These are phyloP conservation scores for Lachnellula subtilissima DNA, from an alignment of 2,329 filamentous ascomycete genomes.

Conservation along the genomic window DNA sequence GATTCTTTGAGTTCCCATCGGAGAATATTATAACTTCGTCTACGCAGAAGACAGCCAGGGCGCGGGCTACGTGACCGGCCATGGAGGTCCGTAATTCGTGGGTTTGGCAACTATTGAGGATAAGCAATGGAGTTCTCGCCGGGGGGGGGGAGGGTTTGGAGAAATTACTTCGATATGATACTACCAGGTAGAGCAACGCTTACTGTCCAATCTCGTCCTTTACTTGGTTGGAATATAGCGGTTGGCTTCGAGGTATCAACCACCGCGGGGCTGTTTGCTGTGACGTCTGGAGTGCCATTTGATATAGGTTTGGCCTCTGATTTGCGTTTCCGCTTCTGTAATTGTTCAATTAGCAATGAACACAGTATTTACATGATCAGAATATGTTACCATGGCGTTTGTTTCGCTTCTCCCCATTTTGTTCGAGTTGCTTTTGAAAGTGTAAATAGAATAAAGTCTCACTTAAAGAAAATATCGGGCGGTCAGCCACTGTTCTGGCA, in stretches of 20 bases:
- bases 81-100: conserved; percentile 67
- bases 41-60: conserved; percentile 75
- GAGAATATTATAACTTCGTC: conserved; percentile 82
- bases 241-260: conserved; percentile 58
- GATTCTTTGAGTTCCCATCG: conserved; percentile 48
- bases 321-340: conserved; percentile 32
- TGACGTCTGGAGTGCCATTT: conserved; percentile 24
- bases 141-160: conserved; percentile 2
- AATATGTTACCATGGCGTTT: conserved; percentile 25
- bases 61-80: conserved; percentile 72
- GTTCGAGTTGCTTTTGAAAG: background rate
- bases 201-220: conserved; percentile 65
- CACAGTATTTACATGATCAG: background rate
- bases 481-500: conserved; percentile 13
- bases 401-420: conserved; percentile 31
- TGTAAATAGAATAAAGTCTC: background rate
- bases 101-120: conserved; percentile 26
- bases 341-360: background rate
- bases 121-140: background rate
- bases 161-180: conserved; percentile 63
- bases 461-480: conserved; percentile 8
- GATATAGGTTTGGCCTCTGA: conserved; percentile 21
- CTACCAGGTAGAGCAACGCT: conserved; percentile 76
- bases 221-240: conserved; percentile 60
- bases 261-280: conserved; percentile 32